phyloP scores from a whole-genome alignment of 2,329 filamentous ascomycete genomes.

The Colletotrichum gigasporum region DNA sequence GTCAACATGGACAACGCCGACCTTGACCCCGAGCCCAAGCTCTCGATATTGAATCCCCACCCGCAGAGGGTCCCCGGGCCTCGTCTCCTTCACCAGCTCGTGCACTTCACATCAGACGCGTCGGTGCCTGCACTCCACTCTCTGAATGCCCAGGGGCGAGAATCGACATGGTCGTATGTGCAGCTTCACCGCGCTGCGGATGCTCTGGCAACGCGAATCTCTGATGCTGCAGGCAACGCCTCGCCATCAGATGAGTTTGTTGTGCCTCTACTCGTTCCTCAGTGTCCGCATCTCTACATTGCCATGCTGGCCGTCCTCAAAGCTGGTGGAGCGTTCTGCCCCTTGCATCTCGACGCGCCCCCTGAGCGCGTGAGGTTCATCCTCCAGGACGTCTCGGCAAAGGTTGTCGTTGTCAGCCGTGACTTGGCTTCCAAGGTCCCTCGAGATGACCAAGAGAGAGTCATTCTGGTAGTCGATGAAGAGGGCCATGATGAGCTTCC shows the following conservation, averaged over 20 bases:
- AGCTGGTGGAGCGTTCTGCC: conserved; percentile 86
- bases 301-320: conserved; percentile 81
- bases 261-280: conserved; percentile 80
- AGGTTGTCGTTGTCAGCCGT: conserved; percentile 71
- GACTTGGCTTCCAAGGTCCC: conserved; percentile 54
- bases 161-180: conserved; percentile 65
- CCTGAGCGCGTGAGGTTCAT: conserved; percentile 83
- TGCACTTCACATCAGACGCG: conserved; percentile 51
- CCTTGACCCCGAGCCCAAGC: conserved; percentile 11
- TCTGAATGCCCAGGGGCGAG: conserved; percentile 54
- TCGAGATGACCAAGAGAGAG: conserved; percentile 34
- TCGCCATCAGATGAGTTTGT: conserved; percentile 45
- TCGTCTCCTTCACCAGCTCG: conserved; percentile 65
- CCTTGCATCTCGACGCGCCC: conserved; percentile 81
- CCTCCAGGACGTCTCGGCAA: conserved; percentile 77
- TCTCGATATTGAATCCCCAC: conserved; percentile 58
- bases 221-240: conserved; percentile 22
- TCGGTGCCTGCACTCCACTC: conserved; percentile 68
- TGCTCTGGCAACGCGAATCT: conserved; percentile 62
- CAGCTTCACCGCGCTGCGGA: conserved; percentile 69
- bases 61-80: conserved; percentile 54
- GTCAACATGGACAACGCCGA: conserved; percentile 13
- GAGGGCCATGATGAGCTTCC: not conserved
- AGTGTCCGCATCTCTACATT: conserved; percentile 81
- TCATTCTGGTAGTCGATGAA: conserved; percentile 50